phyloP scores from a whole-genome alignment of 2,329 filamentous ascomycete species.

The Fusarium nodosum region DNA sequence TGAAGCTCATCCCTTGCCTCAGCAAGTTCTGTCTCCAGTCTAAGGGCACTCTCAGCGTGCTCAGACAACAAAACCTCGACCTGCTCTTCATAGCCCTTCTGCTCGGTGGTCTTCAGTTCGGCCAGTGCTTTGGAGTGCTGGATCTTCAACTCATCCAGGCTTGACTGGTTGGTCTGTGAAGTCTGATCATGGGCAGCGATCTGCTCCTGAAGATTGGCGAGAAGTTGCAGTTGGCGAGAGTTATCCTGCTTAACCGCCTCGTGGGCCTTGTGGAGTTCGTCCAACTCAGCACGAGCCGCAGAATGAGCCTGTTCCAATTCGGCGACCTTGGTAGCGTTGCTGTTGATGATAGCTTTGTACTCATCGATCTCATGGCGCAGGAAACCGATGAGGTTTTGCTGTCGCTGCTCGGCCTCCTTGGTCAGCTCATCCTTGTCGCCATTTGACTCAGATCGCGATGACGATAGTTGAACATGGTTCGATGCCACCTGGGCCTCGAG shows the following conservation, averaged over 20 bases:
- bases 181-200: constrained; percentile 71
- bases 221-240: constrained; percentile 61
- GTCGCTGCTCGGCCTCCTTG: constrained; percentile 65
- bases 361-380: constrained; percentile 83
- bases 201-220: constrained; percentile 69
- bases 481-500: constrained; percentile 73
- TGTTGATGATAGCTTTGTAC: constrained; percentile 80
- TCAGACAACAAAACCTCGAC: constrained; percentile 71
- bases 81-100: constrained; percentile 69
- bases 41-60: constrained; percentile 68
- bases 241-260: constrained; percentile 64
- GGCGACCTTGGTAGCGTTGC: constrained; percentile 76
- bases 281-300: constrained; percentile 75
- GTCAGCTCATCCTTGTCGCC: constrained; percentile 58
- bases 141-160: constrained; percentile 63
- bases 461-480: constrained; percentile 66
- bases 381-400: constrained; percentile 70
- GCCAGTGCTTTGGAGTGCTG: constrained; percentile 66
- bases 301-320: constrained; percentile 81
- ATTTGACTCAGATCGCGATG: constrained; percentile 58
- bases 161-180: constrained; percentile 67
- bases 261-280: constrained; percentile 73
- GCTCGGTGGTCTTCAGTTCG: constrained; percentile 63
- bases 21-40: constrained; percentile 72
- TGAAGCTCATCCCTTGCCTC: constrained; percentile 76